Evolutionary conservation across 2,329 filamentous ascomycete genomes (phyloP).

Genomic region (Didymosphaeria variabile): DNA sequence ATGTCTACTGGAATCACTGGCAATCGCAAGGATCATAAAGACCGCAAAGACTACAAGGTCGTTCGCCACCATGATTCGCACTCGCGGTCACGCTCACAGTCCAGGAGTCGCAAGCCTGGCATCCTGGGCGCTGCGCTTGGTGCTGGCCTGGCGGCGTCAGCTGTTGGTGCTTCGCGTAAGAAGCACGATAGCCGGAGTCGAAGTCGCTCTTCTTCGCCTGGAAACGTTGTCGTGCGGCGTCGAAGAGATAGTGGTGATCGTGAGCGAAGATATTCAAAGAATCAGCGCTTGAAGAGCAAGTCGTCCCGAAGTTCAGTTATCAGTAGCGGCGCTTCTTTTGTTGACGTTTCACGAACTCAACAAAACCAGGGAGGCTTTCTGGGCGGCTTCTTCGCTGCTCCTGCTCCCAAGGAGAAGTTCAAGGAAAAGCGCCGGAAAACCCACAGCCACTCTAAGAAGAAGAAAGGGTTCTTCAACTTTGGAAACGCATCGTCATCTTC

Average conservation of each 20-base stretch:
- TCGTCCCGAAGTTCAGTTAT: slow-evolving; percentile 45
- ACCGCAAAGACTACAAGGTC: slow-evolving; percentile 46
- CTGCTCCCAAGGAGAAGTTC: slow-evolving; percentile 42
- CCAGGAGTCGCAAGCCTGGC: slow-evolving; percentile 46
- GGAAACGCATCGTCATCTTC: slow-evolving; percentile 58
- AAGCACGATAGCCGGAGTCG: slow-evolving; percentile 44
- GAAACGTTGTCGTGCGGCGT: slow-evolving; percentile 38
- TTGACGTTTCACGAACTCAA: slow-evolving; percentile 71
- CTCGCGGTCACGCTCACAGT: slow-evolving; percentile 55
- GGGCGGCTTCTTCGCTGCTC: slow-evolving; percentile 69
- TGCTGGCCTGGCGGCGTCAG: slow-evolving; percentile 51
- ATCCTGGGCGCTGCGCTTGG: slow-evolving; percentile 50
- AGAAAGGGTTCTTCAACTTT: slow-evolving; percentile 60
- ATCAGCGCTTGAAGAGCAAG: slow-evolving; percentile 39
- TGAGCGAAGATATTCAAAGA: slow-evolving; percentile 37
- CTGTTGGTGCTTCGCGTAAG: slow-evolving; percentile 40
- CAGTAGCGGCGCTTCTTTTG: slow-evolving; percentile 64
- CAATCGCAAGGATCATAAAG: slow-evolving; percentile 22
- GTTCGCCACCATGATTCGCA: slow-evolving; percentile 29
- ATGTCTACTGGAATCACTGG: slow-evolving; percentile 46
- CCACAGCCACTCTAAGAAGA: slow-evolving; percentile 42
- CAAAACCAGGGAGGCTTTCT: slow-evolving; percentile 54
- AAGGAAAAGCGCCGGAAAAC: slow-evolving; percentile 29
- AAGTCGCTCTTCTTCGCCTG: slow-evolving; percentile 49
- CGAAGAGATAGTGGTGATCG: slow-evolving; percentile 43